Conservation (phyloP, 305 asterid genomes). For the Fraxinus xanthoxyloides region DNA sequence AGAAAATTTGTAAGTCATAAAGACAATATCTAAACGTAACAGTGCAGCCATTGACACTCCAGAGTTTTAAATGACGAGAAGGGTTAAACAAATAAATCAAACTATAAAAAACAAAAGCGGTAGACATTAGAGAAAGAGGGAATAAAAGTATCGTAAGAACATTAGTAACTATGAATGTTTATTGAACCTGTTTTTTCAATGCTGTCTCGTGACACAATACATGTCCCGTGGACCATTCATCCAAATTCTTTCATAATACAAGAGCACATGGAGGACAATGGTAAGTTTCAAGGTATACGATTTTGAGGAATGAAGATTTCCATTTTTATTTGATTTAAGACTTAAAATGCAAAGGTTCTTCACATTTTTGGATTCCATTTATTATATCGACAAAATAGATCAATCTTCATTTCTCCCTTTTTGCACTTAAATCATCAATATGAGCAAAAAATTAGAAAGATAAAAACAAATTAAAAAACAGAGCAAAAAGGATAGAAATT, state of each 20-base stretch:
- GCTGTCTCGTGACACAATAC: neutral
- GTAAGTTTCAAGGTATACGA: neutral
- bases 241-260: neutral
- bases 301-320: neutral
- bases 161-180: neutral
- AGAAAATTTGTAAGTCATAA: neutral
- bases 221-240: neutral
- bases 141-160: neutral
- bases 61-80: too few relatives aligned
- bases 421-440: neutral
- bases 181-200: neutral
- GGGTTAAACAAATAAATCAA: too few relatives aligned
- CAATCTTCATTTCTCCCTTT: neutral
- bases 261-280: neutral
- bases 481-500: neutral
- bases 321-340: neutral
- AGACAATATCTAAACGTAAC: neutral
- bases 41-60: neutral
- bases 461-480: too few relatives aligned
- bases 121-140: neutral
- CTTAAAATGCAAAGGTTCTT: neutral
- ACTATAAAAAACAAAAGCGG: neutral
- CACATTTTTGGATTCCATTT: neutral
- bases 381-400: neutral
- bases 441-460: neutral